Base-by-base conservation (phyloP, 1,284 basidiomycete genomes). In the Puccinia polysora region DNA sequence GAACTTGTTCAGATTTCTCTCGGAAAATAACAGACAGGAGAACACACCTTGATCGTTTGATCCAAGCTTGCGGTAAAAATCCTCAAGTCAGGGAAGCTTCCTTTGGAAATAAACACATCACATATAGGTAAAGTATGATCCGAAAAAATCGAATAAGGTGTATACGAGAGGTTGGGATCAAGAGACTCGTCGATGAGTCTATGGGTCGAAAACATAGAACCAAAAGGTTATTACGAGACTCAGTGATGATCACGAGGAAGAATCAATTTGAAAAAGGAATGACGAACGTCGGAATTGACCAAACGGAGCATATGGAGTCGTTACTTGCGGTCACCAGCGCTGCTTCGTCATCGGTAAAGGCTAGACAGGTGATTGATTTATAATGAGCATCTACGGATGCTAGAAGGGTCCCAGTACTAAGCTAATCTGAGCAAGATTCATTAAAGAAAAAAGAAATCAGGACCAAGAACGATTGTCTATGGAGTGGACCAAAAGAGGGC, bases 301-400 rank as follows among this genome's bases (percentile, higher is more conserved):
- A 97, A 56, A 97, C 87, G 79, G 86, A 87, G 38, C 92, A 85
- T 23, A 88, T 86, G 23, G 92, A 89, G 78, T 98, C 95, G 73
- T 94, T 89, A 49, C 90, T 91, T 8, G 88, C 91, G 23, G 90
- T 90, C 10, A 97, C 79, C 65, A 98, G 83, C 4, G 88, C 86
- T 25, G 85, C 84, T 40, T 89, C 88, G 77, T 97, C 93, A 40
- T 82, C 82, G 4, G 89, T 89, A 80, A 97, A 97, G 47, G 84
- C 85, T 2, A 97, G 81, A 2, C 89, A 87, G 72, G 86, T 89
- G 52, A 97, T 84, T 76, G 88, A 84, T 60, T 94, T 89, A 81
- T 97, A 98, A 80, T 97, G 95, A 7, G 92, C 94, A 75, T 96
- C 94, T 85, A 93, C 93, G 0, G 89, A 87, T 73, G 89, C 86